Conservation (phyloP, 805 yeast genomes). For the Metschnikowia vanudenii region DNA sequence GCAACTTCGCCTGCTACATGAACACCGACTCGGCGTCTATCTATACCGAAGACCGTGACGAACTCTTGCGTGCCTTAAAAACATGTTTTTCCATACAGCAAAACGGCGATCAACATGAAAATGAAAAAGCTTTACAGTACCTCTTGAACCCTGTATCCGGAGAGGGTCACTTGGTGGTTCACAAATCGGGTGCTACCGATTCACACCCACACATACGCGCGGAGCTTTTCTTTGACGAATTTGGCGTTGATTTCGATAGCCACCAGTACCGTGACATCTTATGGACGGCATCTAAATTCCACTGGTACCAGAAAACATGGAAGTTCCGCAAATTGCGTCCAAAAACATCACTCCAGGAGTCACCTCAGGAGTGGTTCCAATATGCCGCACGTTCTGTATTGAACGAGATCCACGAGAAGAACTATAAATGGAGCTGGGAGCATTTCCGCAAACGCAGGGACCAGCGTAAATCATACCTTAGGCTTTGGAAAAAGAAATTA, state of each 20-base stretch:
- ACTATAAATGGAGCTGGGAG: constrained; percentile 88
- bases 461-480: constrained; percentile 64
- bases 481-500: constrained; percentile 64
- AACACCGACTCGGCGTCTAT: constrained; percentile 62
- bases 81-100: constrained; percentile 34
- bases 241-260: constrained; percentile 82
- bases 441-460: constrained; percentile 68
- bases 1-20: constrained; percentile 79
- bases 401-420: constrained; percentile 76
- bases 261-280: constrained; percentile 80
- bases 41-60: constrained; percentile 46
- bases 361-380: constrained; percentile 77
- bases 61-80: constrained; percentile 49
- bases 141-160: constrained; percentile 88
- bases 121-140: constrained; percentile 41
- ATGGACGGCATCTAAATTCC: constrained; percentile 77
- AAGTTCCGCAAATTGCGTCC: constrained; percentile 77
- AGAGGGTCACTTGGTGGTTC: constrained; percentile 73
- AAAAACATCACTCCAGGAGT: constrained; percentile 46
- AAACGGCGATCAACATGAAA: constrained; percentile 1
- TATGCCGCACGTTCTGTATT: constrained; percentile 78
- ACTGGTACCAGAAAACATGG: constrained; percentile 72
- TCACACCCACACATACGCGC: constrained; percentile 66
- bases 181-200: constrained; percentile 74
- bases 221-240: constrained; percentile 80